phyloP scores from a whole-genome alignment of 2,329 filamentous ascomycete species.

The Coniochaeta sp. region DNA sequence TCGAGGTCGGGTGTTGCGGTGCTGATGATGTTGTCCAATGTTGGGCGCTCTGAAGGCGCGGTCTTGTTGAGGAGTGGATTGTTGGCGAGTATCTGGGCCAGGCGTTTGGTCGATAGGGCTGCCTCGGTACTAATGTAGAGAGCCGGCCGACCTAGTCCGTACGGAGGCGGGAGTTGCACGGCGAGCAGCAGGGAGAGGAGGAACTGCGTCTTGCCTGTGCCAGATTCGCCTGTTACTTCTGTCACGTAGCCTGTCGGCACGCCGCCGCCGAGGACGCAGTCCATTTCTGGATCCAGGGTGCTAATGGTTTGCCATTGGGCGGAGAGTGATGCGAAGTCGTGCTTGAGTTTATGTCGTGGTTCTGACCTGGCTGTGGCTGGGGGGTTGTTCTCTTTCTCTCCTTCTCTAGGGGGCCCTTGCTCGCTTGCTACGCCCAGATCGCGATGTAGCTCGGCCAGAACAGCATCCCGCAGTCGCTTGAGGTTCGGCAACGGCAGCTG shows the following conservation, averaged over 20 bases:
- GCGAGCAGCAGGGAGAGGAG: slow-evolving; percentile 79
- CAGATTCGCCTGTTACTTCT: slow-evolving; percentile 89
- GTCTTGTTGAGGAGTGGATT: slow-evolving; percentile 51
- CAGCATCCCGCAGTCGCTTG: slow-evolving; percentile 61
- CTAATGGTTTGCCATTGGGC: slow-evolving; percentile 57
- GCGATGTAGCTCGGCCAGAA: slow-evolving; percentile 60
- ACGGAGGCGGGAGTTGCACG: slow-evolving; percentile 70
- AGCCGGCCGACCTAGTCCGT: slow-evolving; percentile 64
- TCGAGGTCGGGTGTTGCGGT: slow-evolving; percentile 85
- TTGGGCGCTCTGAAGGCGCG: slow-evolving; percentile 35
- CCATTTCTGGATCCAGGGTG: slow-evolving; percentile 69
- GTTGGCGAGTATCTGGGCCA: slow-evolving; percentile 67
- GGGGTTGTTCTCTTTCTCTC: neutral
- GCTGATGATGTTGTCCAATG: slow-evolving; percentile 69
- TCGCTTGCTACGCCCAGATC: slow-evolving; percentile 39
- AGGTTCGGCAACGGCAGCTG: slow-evolving; percentile 75
- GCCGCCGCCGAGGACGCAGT: slow-evolving; percentile 66
- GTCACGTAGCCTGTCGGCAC: slow-evolving; percentile 78
- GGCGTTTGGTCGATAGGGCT: slow-evolving; percentile 70
- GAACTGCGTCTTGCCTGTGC: slow-evolving; percentile 91
- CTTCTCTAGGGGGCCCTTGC: neutral
- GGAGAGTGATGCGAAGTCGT: slow-evolving; percentile 29
- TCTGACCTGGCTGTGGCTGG: neutral
- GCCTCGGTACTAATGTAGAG: slow-evolving; percentile 95
- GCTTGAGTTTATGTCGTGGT: slow-evolving; percentile 14